Evolutionary conservation across 177 flowering plant genomes (phyloP).

Genomic region (Telopea speciosissima): DNA sequence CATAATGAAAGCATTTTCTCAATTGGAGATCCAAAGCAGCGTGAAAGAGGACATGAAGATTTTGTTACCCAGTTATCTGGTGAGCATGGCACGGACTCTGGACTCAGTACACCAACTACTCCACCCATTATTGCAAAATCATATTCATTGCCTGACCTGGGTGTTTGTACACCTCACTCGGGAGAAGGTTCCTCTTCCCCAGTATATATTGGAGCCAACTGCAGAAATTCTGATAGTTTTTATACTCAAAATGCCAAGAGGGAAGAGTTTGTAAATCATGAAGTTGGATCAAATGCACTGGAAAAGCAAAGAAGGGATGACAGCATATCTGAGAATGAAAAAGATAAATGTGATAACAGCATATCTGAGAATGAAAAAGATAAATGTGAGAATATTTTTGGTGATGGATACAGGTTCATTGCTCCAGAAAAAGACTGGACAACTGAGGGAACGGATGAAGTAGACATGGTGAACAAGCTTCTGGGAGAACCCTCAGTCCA

Average conservation of each 20-base stretch:
- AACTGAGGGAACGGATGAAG: conserved; percentile 36
- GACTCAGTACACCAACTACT: conserved; percentile 24
- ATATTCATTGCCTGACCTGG: conserved; percentile 47
- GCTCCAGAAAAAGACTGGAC: conserved; percentile 55
- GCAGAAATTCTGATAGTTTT: conserved; percentile 55
- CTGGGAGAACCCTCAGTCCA: conserved; percentile 35
- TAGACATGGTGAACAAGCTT: conserved; percentile 12
- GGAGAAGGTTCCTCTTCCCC: conserved; percentile 18
- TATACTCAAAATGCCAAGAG: conserved; percentile 25
- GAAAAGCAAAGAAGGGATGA: conserved; percentile 27
- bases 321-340: conserved; percentile 18
- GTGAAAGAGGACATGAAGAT: conserved; percentile 36
- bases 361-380: conserved; percentile 19
- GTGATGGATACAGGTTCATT: conserved; percentile 42
- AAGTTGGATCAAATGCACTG: conserved; percentile 17
- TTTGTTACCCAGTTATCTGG: conserved; percentile 27
- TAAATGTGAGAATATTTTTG: conserved; percentile 22
- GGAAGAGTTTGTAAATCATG: conserved; percentile 24
- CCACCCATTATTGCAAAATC: conserved; percentile 42
- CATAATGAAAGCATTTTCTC: conserved; percentile 42
- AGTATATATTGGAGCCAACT: conserved; percentile 10
- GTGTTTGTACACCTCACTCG: conserved; percentile 12
- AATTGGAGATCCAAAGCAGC: conserved; percentile 37
- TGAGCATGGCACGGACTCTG: conserved; percentile 32
- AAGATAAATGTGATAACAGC: conserved; percentile 17